Conservation (phyloP, 805 yeast genomes). For the Isabelozyma pseudorhagii region DNA sequence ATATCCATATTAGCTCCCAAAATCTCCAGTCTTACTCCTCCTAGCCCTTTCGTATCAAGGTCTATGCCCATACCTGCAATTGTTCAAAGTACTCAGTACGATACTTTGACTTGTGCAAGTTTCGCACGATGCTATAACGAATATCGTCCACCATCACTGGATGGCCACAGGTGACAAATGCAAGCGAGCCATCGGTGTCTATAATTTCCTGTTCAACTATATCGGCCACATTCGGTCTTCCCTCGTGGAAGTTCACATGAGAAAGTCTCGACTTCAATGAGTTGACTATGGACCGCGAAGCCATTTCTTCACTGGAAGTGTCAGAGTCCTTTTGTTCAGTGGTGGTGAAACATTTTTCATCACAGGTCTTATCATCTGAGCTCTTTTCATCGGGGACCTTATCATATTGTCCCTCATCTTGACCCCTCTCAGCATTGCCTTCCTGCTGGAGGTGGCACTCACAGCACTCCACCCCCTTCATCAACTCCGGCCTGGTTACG, state of each 20-base stretch:
- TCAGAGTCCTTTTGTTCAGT: background rate
- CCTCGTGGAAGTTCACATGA: constrained; percentile 17
- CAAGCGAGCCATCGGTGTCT: constrained; percentile 29
- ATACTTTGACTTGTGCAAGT: constrained; percentile 16
- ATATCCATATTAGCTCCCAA: too few species aligned
- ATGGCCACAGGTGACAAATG: constrained; percentile 1
- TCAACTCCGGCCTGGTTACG: constrained; percentile 13
- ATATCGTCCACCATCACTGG: constrained; percentile 34
- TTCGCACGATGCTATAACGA: constrained; percentile 19
- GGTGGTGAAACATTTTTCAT: background rate
- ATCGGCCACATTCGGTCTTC: constrained; percentile 36
- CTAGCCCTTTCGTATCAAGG: too few species aligned
- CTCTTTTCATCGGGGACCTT: background rate
- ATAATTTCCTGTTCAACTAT: constrained; percentile 33
- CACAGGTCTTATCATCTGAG: background rate
- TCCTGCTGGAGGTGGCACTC: background rate
- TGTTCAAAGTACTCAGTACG: constrained; percentile 33
- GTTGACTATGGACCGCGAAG: background rate
- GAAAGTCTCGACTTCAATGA: background rate
- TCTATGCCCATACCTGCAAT: constrained; percentile 20
- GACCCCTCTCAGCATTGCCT: background rate
- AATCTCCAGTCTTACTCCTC: too few species aligned
- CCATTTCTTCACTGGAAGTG: background rate
- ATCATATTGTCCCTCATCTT: background rate
- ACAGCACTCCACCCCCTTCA: constrained; percentile 10